A percentile compares a stretch with the other conserved stretches of the same genome.
Evolutionary conservation across 1,139 yeast species (phyloP).

Genomic region (Taphrina wiesneri): DNA sequence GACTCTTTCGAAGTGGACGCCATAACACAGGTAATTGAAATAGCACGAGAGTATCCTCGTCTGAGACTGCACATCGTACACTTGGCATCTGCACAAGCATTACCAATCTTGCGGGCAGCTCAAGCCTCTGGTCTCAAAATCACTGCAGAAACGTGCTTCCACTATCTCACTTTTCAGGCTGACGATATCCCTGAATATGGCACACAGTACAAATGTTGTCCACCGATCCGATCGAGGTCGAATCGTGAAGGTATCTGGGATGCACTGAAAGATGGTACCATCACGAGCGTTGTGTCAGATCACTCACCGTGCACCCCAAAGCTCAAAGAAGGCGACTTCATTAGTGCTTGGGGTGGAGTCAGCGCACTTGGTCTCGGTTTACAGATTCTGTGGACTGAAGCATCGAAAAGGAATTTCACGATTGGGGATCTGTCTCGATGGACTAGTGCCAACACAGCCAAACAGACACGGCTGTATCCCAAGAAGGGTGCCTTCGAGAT

Average conservation of each 20-base stretch:
- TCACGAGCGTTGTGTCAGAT: slow-evolving; percentile 53
- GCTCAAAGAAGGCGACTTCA: slow-evolving; percentile 43
- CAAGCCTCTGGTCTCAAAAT: slow-evolving; percentile 50
- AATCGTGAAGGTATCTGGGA: slow-evolving; percentile 53
- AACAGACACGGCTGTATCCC: slow-evolving; percentile 49
- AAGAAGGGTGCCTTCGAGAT: slow-evolving; percentile 50
- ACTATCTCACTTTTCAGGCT: slow-evolving; percentile 50
- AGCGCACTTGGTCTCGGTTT: slow-evolving; percentile 52
- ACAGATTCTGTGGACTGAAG: slow-evolving; percentile 47
- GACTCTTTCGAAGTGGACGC: slow-evolving; percentile 55
- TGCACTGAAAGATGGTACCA: slow-evolving; percentile 52
- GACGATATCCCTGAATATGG: slow-evolving; percentile 49
- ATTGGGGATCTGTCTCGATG: slow-evolving; percentile 52
- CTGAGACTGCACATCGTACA: slow-evolving; percentile 53
- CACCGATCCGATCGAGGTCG: slow-evolving; percentile 50
- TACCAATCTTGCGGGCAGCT: slow-evolving; percentile 50
- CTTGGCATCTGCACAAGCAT: slow-evolving; percentile 52
- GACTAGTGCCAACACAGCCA: slow-evolving; percentile 52
- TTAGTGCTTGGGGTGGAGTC: slow-evolving; percentile 50
- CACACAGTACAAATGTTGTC: slow-evolving; percentile 55
- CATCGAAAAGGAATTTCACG: slow-evolving; percentile 43
- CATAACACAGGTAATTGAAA: slow-evolving; percentile 52
- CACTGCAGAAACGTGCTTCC: slow-evolving; percentile 56
- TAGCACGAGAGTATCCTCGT: slow-evolving; percentile 50
- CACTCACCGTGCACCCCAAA: slow-evolving; percentile 51